A percentile compares a stretch with the other conserved stretches of the same genome.
Evolutionary conservation across 306 rosid species (phyloP).

Genomic region (Lathyrus sativus): DNA sequence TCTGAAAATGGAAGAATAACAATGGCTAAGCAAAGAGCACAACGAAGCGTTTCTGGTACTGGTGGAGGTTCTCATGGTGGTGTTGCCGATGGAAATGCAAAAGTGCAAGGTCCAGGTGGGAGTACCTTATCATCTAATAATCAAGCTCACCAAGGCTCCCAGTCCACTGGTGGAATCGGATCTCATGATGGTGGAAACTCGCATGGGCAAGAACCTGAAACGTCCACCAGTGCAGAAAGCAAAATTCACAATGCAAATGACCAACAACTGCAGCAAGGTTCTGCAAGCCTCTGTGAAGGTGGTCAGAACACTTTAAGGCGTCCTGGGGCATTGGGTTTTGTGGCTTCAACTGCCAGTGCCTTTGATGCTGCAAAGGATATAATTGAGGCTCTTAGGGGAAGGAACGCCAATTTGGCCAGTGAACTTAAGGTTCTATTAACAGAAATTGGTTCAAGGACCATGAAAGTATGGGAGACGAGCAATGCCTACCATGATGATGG

Average conservation of each 20-base stretch:
- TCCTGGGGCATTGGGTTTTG: too few species aligned
- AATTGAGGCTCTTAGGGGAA: too few species aligned
- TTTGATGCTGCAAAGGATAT: too few species aligned
- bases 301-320: too few species aligned
- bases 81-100: constrained; percentile 71
- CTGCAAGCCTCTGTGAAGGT: constrained; percentile 75
- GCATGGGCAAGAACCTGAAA: constrained; percentile 91
- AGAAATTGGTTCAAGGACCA: too few species aligned
- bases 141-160: constrained; percentile 78
- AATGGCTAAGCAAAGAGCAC: too few species aligned
- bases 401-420: too few species aligned
- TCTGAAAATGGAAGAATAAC: constrained; percentile 88
- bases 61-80: constrained; percentile 87
- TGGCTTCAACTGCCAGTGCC: too few species aligned
- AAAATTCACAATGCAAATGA: constrained; percentile 79
- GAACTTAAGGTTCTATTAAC: too few species aligned
- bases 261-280: constrained; percentile 78
- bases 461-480: constrained; percentile 91
- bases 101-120: constrained; percentile 79
- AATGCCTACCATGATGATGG: constrained; percentile 94
- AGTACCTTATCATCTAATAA: constrained; percentile 61
- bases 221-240: constrained; percentile 81
- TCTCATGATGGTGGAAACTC: constrained; percentile 90
- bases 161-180: constrained; percentile 76
- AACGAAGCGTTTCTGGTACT: too few species aligned